These are phyloP conservation scores for Pythium utonaiense DNA, from an alignment of 352 stramenopile species.

Conservation along the genomic window DNA sequence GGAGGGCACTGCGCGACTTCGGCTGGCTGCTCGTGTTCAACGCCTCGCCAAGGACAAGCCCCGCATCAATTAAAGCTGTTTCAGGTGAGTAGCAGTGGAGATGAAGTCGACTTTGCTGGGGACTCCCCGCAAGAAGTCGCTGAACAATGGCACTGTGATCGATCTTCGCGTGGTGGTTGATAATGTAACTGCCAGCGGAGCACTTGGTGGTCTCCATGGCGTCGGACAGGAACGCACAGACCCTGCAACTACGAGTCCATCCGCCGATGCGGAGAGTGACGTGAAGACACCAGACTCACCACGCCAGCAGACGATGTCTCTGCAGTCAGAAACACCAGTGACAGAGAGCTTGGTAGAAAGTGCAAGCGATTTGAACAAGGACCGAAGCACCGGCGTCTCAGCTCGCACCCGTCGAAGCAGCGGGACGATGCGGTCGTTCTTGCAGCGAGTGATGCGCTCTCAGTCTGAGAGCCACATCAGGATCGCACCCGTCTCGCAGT, in stretches of 20 bases:
- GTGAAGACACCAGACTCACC: conserved; percentile 10
- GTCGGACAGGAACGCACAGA: neutral
- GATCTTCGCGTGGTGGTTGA: neutral
- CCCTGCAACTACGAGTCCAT: neutral
- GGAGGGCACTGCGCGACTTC: too few species aligned
- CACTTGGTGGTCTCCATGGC: neutral
- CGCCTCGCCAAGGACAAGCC: too few species aligned
- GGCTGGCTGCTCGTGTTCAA: too few species aligned
- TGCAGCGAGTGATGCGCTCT: conserved; percentile 27
- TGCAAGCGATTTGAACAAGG: conserved; percentile 4
- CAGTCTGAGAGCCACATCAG: conserved; percentile 32
- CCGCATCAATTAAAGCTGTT: too few species aligned
- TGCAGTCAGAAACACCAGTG: conserved; percentile 5
- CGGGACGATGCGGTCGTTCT: conserved; percentile 21
- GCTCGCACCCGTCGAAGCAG: conserved; percentile 2
- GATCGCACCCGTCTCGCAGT: conserved; percentile 1
- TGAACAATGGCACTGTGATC: neutral
- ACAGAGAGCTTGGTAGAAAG: conserved; percentile 17
- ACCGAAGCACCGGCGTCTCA: neutral
- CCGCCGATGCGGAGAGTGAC: neutral
- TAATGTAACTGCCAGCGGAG: neutral
- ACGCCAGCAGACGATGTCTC: conserved; percentile 10
- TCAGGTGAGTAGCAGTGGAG: too few species aligned
- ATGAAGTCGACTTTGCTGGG: neutral
- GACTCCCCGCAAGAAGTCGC: neutral